Base-by-base conservation (phyloP, 2,329 filamentous ascomycete species). In the Diaporthe caulivora region DNA sequence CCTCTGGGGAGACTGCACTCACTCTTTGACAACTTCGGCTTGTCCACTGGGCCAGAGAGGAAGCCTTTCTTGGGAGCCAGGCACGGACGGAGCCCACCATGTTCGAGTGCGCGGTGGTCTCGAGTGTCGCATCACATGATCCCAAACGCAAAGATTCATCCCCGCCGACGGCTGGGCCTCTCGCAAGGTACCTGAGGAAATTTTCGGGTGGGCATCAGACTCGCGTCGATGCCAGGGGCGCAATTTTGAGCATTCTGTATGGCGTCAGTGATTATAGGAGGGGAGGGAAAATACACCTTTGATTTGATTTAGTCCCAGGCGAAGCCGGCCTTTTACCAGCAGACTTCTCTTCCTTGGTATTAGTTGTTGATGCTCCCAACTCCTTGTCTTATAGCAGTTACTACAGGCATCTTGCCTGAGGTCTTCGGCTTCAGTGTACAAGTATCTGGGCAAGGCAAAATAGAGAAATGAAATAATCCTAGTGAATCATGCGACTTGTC, bases 401-500 rank as follows among this genome's bases (percentile, higher is more conserved):
- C n/a, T 24, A 7, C n/a, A 26, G n/a, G 13, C 40, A 40, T 47
- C 37, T 26, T 40, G 31, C 40, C 8, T 6, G 9, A 21, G 15
- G 2, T 26, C n/a, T 13, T 15, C 31, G 26, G 31, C 31, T 9
- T 26, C 7, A 9, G 31, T n/a, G 47, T 40, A n/a, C 26, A 29
- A 3, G 2, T 13, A 2, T 17, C 18, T 40, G 26, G 44, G 40
- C 15, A n/a, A n/a, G 37, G 8, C 21, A 21, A 9, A 3, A 17
- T 53, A 67, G 44, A 53, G 18, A 67, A 34, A n/a, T n/a, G 37
- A 40, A 53, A 53, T 26, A 53, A 53, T 67, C 40, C n/a, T 47
- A 53, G 13, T 21, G 15, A 26, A 67, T 8, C 24, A 40, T 29
- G 10, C 24, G 21, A 21, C 11, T 13, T 5, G 11, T 40, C 13